A percentile compares a stretch with the other conserved stretches of the same genome.
Evolutionary conservation across 2,329 filamentous ascomycete genomes (phyloP).

Genomic region (Aspergillus sp.): DNA sequence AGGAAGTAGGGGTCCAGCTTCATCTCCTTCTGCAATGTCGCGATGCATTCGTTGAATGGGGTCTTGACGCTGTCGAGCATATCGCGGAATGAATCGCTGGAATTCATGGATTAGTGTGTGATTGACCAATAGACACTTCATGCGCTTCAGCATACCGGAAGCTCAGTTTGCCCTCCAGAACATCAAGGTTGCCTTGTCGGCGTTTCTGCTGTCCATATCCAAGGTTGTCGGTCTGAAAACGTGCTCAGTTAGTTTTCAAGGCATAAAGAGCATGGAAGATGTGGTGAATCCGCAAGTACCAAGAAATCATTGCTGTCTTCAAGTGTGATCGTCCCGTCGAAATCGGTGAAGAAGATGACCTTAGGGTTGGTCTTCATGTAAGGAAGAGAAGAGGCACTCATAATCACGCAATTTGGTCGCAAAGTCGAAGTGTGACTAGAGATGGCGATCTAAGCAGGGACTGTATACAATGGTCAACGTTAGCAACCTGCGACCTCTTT

Average conservation of each 20-base stretch:
- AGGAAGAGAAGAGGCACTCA: constrained; percentile 35
- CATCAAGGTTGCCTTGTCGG: constrained; percentile 70
- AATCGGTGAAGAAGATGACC: constrained; percentile 98
- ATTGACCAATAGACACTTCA: background rate
- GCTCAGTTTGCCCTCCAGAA: constrained; percentile 66
- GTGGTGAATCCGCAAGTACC: constrained; percentile 35
- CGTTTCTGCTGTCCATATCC: constrained; percentile 76
- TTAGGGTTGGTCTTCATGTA: constrained; percentile 64
- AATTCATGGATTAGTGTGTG: constrained; percentile 3
- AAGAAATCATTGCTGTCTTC: constrained; percentile 69
- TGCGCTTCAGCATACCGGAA: constrained; percentile 60
- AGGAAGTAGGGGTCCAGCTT: constrained; percentile 84
- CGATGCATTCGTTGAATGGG: constrained; percentile 79
- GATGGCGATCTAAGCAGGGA: background rate
- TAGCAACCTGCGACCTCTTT: background rate
- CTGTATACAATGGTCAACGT: background rate
- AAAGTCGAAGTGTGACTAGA: background rate
- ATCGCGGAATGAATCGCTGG: constrained; percentile 74
- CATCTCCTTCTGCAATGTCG: constrained; percentile 77
- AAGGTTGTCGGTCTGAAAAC: constrained; percentile 77
- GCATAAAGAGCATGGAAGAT: background rate
- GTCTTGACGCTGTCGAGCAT: constrained; percentile 87
- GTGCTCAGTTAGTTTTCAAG: constrained; percentile 40
- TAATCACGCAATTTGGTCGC: constrained; percentile 14
- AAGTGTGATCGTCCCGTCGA: constrained; percentile 91